Conservation (phyloP, 495 filamentous ascomycete species). For the Tuber magnatum region DNA sequence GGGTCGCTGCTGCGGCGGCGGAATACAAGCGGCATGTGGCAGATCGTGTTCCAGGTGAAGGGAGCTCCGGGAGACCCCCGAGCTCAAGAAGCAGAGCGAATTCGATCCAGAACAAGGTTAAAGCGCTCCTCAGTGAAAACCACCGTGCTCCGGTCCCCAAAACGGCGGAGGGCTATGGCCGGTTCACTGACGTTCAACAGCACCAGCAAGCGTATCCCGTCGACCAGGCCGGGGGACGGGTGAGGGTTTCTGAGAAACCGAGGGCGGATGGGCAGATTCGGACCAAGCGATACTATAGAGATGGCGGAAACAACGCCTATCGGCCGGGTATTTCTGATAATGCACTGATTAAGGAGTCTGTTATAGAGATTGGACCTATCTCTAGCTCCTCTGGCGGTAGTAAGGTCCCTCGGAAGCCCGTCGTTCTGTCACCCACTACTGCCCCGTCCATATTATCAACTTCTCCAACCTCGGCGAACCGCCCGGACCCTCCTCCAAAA, state of each 20-base stretch:
- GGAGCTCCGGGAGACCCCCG: constrained; percentile 46
- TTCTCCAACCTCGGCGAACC: constrained; percentile 20
- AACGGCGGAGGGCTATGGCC: constrained; percentile 83
- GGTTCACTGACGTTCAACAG: constrained; percentile 56
- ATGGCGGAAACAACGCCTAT: constrained; percentile 16
- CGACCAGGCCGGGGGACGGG: background rate
- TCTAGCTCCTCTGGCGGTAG: constrained; percentile 5
- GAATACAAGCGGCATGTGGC: constrained; percentile 77
- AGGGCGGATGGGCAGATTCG: constrained; percentile 11
- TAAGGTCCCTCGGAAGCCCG: constrained; percentile 12
- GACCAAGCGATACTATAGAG: background rate
- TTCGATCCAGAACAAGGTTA: constrained; percentile 84
- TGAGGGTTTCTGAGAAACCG: constrained; percentile 18
- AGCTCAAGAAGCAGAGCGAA: constrained; percentile 59
- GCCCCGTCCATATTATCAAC: constrained; percentile 39
- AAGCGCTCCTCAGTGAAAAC: constrained; percentile 75
- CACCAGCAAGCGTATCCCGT: constrained; percentile 22
- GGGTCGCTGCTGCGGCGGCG: constrained; percentile 86
- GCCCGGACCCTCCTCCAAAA: constrained; percentile 52
- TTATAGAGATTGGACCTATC: constrained; percentile 5
- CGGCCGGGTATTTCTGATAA: constrained; percentile 5
- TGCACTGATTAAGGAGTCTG: constrained; percentile 7
- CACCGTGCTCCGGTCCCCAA: constrained; percentile 53
- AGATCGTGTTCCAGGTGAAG: constrained; percentile 49
- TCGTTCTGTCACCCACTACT: constrained; percentile 4